Base-by-base conservation (phyloP, 176 grass and related monocot species). In the Carex cristatella region DNA sequence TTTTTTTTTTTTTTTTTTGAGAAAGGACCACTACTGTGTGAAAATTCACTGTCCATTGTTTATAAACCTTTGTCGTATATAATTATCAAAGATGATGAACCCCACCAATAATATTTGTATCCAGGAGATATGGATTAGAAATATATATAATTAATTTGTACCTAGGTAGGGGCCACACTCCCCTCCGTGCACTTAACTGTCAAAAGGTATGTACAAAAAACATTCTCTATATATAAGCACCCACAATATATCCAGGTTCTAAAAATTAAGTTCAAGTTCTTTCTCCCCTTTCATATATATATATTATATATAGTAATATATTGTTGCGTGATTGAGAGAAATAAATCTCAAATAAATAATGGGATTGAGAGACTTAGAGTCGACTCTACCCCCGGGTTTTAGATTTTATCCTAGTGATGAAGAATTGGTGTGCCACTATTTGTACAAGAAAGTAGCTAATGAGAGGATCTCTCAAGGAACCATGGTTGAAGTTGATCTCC, bases 351-450 rank as follows among this genome's bases (percentile, higher is more conserved):
- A 46, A 46, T 7, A 83, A 61, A 69, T 27, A 66, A 94, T 98
- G 93, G 93, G 88, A 65, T 60, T 98, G 86, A 89, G 93, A 80
- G 93, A 89, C 80, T 88, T 98, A n/a, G 91, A 98, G 86, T 94
- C 93, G 1, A 90, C 88, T 86, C 92, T 98, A 70, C 95, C 95
- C 18, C 95, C 95, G 46, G 95, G 95, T 19, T 98, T 98, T 90
- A 90, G 95, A 85, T 98, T 98, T 91, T 95, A 92, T 76, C 95
- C 95, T 2, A 98, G 89, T 75, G 95, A 98, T 85, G 93, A 95
- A 82, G 95, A 98, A 90, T 82, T 98, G 13, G 95, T 98, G 38
- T 98, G 95, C 88, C 91, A 98, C 83, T 98, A 95, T 79, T 91
- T 98, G 69, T 84, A 89, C 91, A 95, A 93, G 89, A 98, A 98